Percentiles rank a stretch among this genome's conserved stretches.
Conservation (phyloP, 495 filamentous ascomycete species). For the Schizothecium vesticola region DNA sequence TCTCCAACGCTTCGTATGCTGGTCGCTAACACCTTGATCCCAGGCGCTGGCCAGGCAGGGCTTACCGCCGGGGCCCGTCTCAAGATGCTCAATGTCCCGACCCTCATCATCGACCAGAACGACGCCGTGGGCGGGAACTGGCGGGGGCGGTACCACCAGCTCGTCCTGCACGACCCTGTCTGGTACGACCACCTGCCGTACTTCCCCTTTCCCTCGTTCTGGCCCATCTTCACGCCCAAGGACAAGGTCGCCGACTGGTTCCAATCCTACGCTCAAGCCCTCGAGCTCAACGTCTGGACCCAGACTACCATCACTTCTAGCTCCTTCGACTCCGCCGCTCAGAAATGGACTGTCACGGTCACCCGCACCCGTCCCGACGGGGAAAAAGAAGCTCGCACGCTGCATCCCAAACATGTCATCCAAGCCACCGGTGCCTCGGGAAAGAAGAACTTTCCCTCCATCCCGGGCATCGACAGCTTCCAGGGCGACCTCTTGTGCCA, state of each 20-base stretch:
- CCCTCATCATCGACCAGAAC: constrained; percentile 63
- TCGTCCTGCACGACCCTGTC: constrained; percentile 71
- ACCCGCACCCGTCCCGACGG: constrained; percentile 45
- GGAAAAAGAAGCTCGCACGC: constrained; percentile 45
- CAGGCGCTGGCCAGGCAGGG: constrained; percentile 53
- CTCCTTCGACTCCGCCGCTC: constrained; percentile 48
- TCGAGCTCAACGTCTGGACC: constrained; percentile 79
- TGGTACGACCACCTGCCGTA: constrained; percentile 77
- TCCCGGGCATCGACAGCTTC: constrained; percentile 61
- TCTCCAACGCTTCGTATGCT: neutral
- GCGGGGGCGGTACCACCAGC: constrained; percentile 59
- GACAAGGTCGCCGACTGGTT: constrained; percentile 79
- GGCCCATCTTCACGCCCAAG: constrained; percentile 71
- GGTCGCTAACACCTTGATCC: constrained; percentile 1
- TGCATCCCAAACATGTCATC: constrained; percentile 64
- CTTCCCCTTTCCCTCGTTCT: constrained; percentile 59
- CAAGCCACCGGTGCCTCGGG: constrained; percentile 71
- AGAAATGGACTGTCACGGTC: constrained; percentile 58
- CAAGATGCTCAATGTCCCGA: constrained; percentile 61
- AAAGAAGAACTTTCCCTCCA: constrained; percentile 57
- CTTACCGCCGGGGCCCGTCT: constrained; percentile 64
- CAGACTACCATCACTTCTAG: constrained; percentile 46
- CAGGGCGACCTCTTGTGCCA: constrained; percentile 58
- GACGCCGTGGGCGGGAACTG: constrained; percentile 69
- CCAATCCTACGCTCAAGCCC: constrained; percentile 61